phyloP scores from a whole-genome alignment of 208 protist genomes.

The Borovskyia barvae region DNA sequence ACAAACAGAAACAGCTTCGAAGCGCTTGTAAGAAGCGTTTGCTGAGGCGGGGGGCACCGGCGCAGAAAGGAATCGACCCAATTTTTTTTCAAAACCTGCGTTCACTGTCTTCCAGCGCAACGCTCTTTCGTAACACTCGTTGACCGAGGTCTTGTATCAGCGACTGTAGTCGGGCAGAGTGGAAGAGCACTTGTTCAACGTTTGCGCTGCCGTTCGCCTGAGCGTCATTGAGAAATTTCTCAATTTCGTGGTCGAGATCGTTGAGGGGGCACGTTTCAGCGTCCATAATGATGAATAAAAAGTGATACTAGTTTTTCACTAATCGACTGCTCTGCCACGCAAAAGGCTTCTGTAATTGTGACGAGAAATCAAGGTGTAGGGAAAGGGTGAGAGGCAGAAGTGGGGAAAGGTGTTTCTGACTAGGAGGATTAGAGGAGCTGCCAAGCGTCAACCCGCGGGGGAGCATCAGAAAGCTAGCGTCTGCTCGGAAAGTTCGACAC shows the following conservation, averaged over 20 bases:
- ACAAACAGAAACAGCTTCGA: slow-evolving; percentile 12
- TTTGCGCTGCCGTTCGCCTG: slow-evolving; percentile 19
- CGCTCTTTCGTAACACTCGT: slow-evolving; percentile 14
- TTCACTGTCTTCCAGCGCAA: slow-evolving; percentile 14
- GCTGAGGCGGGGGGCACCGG: too few relatives aligned
- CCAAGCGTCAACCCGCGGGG: too few relatives aligned
- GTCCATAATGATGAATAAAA: too few relatives aligned
- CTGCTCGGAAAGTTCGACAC: too few relatives aligned
- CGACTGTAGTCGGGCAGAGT: slow-evolving; percentile 16
- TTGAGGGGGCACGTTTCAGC: slow-evolving; percentile 24
- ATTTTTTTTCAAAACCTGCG: neutral
- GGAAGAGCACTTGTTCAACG: slow-evolving; percentile 12
- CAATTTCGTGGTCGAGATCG: slow-evolving; percentile 18
- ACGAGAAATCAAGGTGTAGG: too few relatives aligned
- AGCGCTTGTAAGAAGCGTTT: too few relatives aligned
- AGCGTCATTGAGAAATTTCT: slow-evolving; percentile 6
- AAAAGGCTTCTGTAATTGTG: too few relatives aligned
- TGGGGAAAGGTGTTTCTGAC: too few relatives aligned
- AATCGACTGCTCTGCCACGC: neutral
- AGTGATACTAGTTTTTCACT: neutral
- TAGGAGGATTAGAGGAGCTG: too few relatives aligned
- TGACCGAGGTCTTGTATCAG: slow-evolving; percentile 25
- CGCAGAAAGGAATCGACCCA: too few relatives aligned
- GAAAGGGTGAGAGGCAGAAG: too few relatives aligned
- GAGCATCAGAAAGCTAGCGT: too few relatives aligned